Evolutionary conservation across 2,329 filamentous ascomycete species (phyloP), one percentile per base, ranked within the genome.

Genomic region (Stagonosporopsis chrysanthemi): DNA sequence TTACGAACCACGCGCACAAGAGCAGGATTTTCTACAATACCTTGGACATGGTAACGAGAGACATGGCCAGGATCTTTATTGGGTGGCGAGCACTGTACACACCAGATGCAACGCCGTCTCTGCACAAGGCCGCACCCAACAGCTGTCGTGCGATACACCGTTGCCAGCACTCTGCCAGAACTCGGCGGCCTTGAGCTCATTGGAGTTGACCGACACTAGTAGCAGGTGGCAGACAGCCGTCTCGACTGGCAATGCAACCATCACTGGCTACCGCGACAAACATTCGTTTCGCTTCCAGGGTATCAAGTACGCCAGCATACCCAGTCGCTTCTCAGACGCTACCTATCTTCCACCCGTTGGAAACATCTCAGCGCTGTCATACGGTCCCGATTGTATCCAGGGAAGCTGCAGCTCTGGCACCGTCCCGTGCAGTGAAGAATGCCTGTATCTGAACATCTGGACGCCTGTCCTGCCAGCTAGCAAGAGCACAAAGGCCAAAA

Each of bases 281-380:
- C 71, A 78, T 22, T 52, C 78, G 12, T 85, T 84, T 63, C 80
- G 82, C 6, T 84, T 84, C 62, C 71, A 82, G 17, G 82, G 82
- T 15, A 69, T 84, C 31, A 77, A 79, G 49, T 83, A 82, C 58
- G 81, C 80, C 3, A 61, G 75, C 0, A 73, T 77, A 50, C 80
- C 81, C 1, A 65, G 75, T 50, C 73, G 81, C 17, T 83, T 83
- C 64, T 76, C 75, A 0, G 79, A 84, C 58, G 76, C 81, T 0
- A 69, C 71, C 1, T 81, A 82, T 56, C 60, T 70, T 22, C 77
- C 63, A 15, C 61, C 61, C 3, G 39, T 52, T 31, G 52, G 35
- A 14, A 79, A 80, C 52, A 69, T 80, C 22, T 79, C 64, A 17
- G 68, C 66, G 4, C 46, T 71, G 11, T 48, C 60, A n/a, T 69